phyloP scores from a whole-genome alignment of 2,329 filamentous ascomycete genomes.

The Colletotrichum brevisporum region DNA sequence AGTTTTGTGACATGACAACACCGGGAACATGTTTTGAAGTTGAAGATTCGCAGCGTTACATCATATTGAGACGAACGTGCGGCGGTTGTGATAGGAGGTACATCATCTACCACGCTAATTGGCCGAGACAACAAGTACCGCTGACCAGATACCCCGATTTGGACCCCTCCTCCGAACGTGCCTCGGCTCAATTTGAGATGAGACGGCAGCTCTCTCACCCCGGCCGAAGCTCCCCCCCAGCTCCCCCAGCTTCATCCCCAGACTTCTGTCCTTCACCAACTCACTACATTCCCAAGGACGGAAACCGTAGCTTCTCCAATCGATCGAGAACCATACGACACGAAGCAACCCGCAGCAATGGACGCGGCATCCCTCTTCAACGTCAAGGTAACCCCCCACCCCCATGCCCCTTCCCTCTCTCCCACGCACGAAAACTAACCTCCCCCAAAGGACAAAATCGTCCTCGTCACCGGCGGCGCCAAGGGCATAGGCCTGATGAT shows the following conservation, averaged over 20 bases:
- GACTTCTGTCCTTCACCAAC: background rate
- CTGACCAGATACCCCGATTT: slow-evolving; percentile 21
- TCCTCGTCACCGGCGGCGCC: slow-evolving; percentile 70
- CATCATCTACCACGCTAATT: background rate
- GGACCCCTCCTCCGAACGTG: slow-evolving; percentile 24
- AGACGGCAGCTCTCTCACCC: slow-evolving; percentile 14
- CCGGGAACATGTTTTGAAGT: background rate
- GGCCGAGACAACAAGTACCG: background rate
- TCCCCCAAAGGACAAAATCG: slow-evolving; percentile 68
- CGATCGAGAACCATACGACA: background rate
- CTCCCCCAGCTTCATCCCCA: background rate
- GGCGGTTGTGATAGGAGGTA: background rate
- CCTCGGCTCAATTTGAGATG: slow-evolving; percentile 32
- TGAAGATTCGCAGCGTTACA: slow-evolving; percentile 6
- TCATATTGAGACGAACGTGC: background rate
- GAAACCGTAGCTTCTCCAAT: background rate
- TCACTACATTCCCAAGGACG: background rate
- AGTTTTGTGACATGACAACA: background rate
- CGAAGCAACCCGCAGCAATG: slow-evolving; percentile 56
- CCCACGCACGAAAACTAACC: slow-evolving; percentile 13
- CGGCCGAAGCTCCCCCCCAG: slow-evolving; percentile 15
- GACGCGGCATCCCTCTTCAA: slow-evolving; percentile 69
- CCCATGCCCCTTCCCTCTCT: slow-evolving; percentile 8
- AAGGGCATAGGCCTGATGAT: slow-evolving; percentile 80
- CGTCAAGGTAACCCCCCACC: slow-evolving; percentile 65